A percentile compares a stretch with the other conserved stretches of the same genome.
Conservation (phyloP, 495 filamentous ascomycete species). For the Terfezia claveryi region DNA sequence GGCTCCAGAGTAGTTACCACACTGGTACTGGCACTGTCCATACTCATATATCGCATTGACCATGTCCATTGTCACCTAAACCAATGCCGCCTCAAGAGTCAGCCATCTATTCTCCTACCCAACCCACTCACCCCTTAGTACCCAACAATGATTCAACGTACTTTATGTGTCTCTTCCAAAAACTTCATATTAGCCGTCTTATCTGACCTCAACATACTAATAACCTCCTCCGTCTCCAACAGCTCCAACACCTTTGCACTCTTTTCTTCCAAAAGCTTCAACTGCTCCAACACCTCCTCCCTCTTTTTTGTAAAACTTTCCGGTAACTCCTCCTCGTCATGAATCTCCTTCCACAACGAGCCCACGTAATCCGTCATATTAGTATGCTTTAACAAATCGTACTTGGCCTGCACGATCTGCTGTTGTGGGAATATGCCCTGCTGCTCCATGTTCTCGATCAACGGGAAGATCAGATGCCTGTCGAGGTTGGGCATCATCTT, state of each 20-base stretch:
- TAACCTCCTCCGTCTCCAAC: constrained; percentile 64
- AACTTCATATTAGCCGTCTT: constrained; percentile 94
- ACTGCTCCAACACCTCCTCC: constrained; percentile 62
- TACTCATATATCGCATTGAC: constrained; percentile 84
- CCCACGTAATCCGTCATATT: constrained; percentile 98
- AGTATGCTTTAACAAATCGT: constrained; percentile 75
- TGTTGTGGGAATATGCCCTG: constrained; percentile 36
- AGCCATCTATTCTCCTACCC: not conserved
- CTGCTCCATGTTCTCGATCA: constrained; percentile 57
- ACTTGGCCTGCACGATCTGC: constrained; percentile 63
- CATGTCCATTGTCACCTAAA: constrained; percentile 68
- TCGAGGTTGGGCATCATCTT: constrained; percentile 84
- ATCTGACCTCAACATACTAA: constrained; percentile 71
- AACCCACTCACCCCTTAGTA: not conserved
- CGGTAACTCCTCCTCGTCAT: constrained; percentile 54
- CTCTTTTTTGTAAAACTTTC: constrained; percentile 69
- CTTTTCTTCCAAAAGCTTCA: constrained; percentile 63
- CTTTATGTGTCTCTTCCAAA: constrained; percentile 79
- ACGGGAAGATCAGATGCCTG: constrained; percentile 82
- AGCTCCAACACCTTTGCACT: constrained; percentile 67
- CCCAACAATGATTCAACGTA: constrained; percentile 19
- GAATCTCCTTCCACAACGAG: constrained; percentile 63
- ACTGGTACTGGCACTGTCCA: constrained; percentile 89
- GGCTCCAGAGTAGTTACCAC: constrained; percentile 72
- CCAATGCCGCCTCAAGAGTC: constrained; percentile 6